Evolutionary conservation across 768 basidiomycete species (phyloP).

Genomic region (Trichaptum fuscoviolaceum): DNA sequence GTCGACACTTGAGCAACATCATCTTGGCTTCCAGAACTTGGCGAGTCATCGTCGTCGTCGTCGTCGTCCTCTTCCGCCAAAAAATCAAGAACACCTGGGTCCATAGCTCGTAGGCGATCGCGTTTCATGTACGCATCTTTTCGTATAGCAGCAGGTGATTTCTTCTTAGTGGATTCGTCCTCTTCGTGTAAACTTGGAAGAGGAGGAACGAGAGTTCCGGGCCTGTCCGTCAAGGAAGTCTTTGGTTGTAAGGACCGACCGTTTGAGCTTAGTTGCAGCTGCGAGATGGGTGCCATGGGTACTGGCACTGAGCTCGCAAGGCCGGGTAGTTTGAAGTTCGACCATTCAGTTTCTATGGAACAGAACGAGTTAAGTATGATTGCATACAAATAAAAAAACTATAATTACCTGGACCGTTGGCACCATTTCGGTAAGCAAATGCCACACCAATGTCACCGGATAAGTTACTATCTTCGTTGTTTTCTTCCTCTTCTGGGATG

Average conservation of each 20-base stretch:
- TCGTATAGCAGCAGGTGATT: constrained; percentile 47
- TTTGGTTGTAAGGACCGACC: constrained; percentile 56
- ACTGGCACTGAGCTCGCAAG: constrained; percentile 61
- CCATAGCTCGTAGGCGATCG: constrained; percentile 55
- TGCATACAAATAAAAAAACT: neutral
- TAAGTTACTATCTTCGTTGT: constrained; percentile 18
- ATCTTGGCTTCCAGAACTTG: neutral
- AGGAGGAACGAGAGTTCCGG: constrained; percentile 26
- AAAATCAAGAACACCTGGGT: constrained; percentile 68
- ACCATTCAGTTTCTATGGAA: constrained; percentile 18
- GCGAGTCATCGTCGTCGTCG: constrained; percentile 31
- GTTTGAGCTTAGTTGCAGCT: constrained; percentile 35
- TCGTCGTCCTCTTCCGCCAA: constrained; percentile 45
- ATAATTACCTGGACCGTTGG: neutral
- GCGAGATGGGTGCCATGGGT: constrained; percentile 39
- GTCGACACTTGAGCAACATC: constrained; percentile 29
- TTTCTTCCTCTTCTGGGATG: constrained; percentile 33
- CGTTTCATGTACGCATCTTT: constrained; percentile 64
- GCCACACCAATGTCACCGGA: constrained; percentile 19
- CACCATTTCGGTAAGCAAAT: neutral
- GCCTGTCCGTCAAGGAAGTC: constrained; percentile 36
- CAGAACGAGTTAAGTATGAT: neutral
- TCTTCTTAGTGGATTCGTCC: constrained; percentile 8
- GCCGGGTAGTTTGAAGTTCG: constrained; percentile 10
- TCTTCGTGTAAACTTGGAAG: constrained; percentile 13